Evolutionary conservation across 1,284 basidiomycete species (phyloP).

Genomic region (Cryptococcus sp.): DNA sequence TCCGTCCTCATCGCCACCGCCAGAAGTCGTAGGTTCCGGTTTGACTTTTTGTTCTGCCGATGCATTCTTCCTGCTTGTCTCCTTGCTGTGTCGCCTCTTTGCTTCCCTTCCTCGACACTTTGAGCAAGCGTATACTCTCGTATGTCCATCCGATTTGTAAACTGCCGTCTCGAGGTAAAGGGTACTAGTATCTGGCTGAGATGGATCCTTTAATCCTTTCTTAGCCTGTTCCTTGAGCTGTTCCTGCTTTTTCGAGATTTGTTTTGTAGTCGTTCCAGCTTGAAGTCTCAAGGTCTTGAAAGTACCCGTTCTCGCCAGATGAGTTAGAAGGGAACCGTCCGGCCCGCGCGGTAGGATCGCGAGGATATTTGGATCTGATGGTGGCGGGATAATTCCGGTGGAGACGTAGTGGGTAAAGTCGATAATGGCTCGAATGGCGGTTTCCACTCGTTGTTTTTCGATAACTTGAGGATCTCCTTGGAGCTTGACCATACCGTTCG

Average conservation of each 20-base stretch:
- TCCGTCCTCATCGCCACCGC: slow-evolving; percentile 24
- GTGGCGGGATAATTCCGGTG: slow-evolving; percentile 16
- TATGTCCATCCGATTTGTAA: slow-evolving; percentile 37
- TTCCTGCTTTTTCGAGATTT: slow-evolving; percentile 39
- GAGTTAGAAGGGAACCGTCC: slow-evolving; percentile 25
- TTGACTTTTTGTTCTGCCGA: slow-evolving; percentile 9
- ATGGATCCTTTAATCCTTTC: slow-evolving; percentile 31
- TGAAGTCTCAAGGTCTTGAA: slow-evolving; percentile 38
- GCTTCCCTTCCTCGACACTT: slow-evolving; percentile 81
- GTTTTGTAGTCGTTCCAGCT: slow-evolving; percentile 41
- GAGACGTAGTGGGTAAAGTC: slow-evolving; percentile 40
- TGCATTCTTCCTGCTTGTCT: slow-evolving; percentile 39
- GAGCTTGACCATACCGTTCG: slow-evolving; percentile 18
- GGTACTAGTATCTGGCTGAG: slow-evolving; percentile 14
- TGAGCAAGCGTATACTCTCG: slow-evolving; percentile 67
- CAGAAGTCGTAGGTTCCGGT: slow-evolving; percentile 7
- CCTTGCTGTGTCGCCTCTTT: slow-evolving; percentile 43
- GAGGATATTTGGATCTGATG: slow-evolving; percentile 16
- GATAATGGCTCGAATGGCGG: slow-evolving; percentile 44
- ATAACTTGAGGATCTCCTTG: slow-evolving; percentile 44
- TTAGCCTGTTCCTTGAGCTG: slow-evolving; percentile 18
- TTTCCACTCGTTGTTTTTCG: slow-evolving; percentile 44
- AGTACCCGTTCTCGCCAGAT: slow-evolving; percentile 36
- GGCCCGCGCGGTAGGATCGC: slow-evolving; percentile 24
- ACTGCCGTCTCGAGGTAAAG: slow-evolving; percentile 44